Evolutionary conservation across 2,329 filamentous ascomycete genomes (phyloP).

Genomic region (Trichoderma sp.): DNA sequence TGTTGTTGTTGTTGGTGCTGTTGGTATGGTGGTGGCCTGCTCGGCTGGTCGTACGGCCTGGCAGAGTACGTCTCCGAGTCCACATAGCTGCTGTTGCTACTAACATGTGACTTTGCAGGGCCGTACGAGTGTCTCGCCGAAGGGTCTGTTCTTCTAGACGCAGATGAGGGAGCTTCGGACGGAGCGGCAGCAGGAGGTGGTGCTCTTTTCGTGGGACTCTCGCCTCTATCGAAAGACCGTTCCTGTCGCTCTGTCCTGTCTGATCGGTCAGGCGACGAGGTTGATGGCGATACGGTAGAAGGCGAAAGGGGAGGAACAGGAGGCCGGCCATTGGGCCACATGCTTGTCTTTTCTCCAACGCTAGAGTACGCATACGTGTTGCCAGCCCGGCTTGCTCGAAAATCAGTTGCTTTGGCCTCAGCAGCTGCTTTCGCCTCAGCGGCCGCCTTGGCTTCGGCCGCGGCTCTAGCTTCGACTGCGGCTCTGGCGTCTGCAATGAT

Average conservation of each 20-base stretch:
- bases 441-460: constrained; percentile 30
- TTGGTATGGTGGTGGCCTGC: constrained; percentile 2
- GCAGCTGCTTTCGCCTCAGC: constrained; percentile 20
- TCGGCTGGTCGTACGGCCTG: constrained; percentile 67
- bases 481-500: constrained; percentile 33
- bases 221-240: constrained; percentile 7
- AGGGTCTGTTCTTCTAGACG: constrained; percentile 25
- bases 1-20: background rate
- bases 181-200: constrained; percentile 23
- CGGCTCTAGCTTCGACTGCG: constrained; percentile 41
- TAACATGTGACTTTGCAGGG: constrained; percentile 58
- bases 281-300: constrained; percentile 13
- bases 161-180: constrained; percentile 18
- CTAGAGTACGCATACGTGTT: constrained; percentile 64
- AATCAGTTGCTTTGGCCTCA: constrained; percentile 38
- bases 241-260: constrained; percentile 8
- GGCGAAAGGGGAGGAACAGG: constrained; percentile 36
- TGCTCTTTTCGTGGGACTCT: constrained; percentile 19
- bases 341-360: constrained; percentile 68
- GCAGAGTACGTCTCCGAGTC: constrained; percentile 68
- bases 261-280: constrained; percentile 17
- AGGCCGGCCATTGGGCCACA: constrained; percentile 66
- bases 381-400: constrained; percentile 41
- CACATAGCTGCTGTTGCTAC: constrained; percentile 50
- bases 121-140: constrained; percentile 37